Percentiles rank a stretch among this genome's conserved stretches.
These are phyloP conservation scores for Fusarium buharicum DNA, from an alignment of 2,329 filamentous ascomycete genomes.

Conservation along the genomic window DNA sequence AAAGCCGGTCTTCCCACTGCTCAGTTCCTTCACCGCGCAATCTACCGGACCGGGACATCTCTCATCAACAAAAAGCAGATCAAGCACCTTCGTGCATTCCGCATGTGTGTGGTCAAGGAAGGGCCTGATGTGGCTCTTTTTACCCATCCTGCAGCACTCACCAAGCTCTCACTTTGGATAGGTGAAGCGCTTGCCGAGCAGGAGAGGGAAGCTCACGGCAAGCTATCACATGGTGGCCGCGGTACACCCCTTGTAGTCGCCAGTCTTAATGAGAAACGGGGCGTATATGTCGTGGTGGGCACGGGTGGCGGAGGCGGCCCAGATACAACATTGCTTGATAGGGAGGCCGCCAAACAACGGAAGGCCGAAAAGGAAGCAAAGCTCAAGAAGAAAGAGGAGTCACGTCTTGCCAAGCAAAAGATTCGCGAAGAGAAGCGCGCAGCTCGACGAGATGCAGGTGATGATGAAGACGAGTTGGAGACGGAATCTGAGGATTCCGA, in stretches of 20 bases:
- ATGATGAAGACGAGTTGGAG: constrained; percentile 61
- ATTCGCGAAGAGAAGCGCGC: constrained; percentile 70
- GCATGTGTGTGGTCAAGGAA: constrained; percentile 95
- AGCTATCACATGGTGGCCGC: constrained; percentile 72
- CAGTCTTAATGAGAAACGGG: constrained; percentile 84
- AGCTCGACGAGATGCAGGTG: constrained; percentile 60
- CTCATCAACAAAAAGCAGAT: constrained; percentile 95
- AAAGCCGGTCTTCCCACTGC: constrained; percentile 82
- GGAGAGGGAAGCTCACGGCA: constrained; percentile 79
- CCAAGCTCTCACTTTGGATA: constrained; percentile 93
- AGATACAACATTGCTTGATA: constrained; percentile 74
- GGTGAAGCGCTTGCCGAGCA: constrained; percentile 91
- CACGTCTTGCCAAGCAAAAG: constrained; percentile 65
- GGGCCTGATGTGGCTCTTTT: constrained; percentile 92
- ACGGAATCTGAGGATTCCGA: constrained; percentile 58
- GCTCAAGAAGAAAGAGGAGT: constrained; percentile 69
- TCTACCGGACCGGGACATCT: constrained; percentile 90
- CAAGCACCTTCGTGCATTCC: constrained; percentile 89
- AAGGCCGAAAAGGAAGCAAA: constrained; percentile 72
- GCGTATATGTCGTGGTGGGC: constrained; percentile 92
- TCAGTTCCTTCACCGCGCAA: constrained; percentile 89
- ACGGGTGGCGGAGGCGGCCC: constrained; percentile 87
- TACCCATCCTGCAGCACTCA: constrained; percentile 89
- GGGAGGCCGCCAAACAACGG: constrained; percentile 71
- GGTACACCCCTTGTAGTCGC: constrained; percentile 91